These are phyloP conservation scores for Globisporangium nunn DNA, from an alignment of 352 stramenopile species.

Conservation along the genomic window DNA sequence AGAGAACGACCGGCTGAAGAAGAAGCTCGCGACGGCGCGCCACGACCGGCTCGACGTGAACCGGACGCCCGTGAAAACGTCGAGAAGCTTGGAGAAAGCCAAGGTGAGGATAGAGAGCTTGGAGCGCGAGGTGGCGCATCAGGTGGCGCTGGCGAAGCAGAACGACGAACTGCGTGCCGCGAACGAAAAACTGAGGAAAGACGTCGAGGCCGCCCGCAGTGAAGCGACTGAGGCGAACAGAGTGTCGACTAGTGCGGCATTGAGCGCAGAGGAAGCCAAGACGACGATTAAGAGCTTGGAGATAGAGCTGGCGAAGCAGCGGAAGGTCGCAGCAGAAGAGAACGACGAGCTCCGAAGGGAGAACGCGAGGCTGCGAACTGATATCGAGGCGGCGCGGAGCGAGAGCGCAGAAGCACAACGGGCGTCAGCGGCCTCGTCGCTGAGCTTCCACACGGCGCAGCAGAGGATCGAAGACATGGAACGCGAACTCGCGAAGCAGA, in stretches of 20 bases:
- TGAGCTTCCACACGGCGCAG: background rate
- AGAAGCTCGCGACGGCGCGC: conserved; percentile 44
- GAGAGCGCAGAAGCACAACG: background rate
- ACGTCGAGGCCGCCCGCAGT: background rate
- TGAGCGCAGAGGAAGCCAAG: background rate
- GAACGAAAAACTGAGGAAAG: background rate
- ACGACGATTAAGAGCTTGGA: background rate
- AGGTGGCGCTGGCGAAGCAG: background rate
- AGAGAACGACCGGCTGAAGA: conserved; percentile 57
- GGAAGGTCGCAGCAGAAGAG: background rate
- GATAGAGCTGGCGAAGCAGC: background rate
- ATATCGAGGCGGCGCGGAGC: background rate
- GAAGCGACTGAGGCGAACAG: background rate
- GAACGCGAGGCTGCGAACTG: background rate
- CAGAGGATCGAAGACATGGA: conserved; percentile 21
- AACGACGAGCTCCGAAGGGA: background rate
- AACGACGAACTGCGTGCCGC: background rate
- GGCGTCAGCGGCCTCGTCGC: background rate
- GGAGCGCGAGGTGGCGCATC: background rate
- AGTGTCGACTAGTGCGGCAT: background rate
- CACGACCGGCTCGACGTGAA: conserved; percentile 20
- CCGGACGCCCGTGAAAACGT: conserved; percentile 5
- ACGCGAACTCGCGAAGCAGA: conserved; percentile 28
- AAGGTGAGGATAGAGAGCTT: conserved; percentile 14
- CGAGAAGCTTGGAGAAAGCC: conserved; percentile 11